Evolutionary conservation across 345 rosid species (phyloP), one percentile per base, ranked within the genome.

Genomic region (Eucalyptus shirleyi): DNA sequence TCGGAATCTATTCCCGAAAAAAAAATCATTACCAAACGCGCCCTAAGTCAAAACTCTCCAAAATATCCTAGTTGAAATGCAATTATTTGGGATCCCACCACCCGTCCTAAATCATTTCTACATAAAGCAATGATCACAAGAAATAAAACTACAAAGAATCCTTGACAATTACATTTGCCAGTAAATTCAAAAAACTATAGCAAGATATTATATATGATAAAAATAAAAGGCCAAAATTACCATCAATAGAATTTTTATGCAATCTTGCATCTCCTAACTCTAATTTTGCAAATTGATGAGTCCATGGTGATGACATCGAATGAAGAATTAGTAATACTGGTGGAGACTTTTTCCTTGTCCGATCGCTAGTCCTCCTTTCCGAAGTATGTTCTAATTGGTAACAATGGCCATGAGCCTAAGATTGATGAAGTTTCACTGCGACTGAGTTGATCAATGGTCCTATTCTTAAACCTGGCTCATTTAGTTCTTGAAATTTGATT

Each of bases 1-100:
- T n/a, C n/a, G n/a, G n/a, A n/a, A n/a, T n/a, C n/a, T n/a, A n/a
- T n/a, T n/a, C n/a, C n/a, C n/a, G n/a, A n/a, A n/a, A n/a, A n/a
- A n/a, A n/a, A n/a, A n/a, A n/a, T n/a, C n/a, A n/a, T n/a, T n/a
- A n/a, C n/a, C n/a, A n/a, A n/a, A n/a, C n/a, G n/a, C n/a, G n/a
- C 14, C 5, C 8, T 7, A 72, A 72, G 28, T 72, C 45, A 37
- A 72, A 34, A 72, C 82, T 72, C 28, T 19, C 26, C 19, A 19
- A 37, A 72, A 37, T 19, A 72, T 72, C 6, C 2, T 0, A 3
- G 1, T 19, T 19, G 82, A 3, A 19, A 19, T 34, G 7, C 8
- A 10, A 34, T 72, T 8, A 37, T 28, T 72, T 65, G 30, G 37
- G 77, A 65, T 65, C 10, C 37, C 7, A 32, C 10, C 37, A 65